Evolutionary conservation across 805 yeast species (phyloP).

Genomic region (Yarrowia porcina): DNA sequence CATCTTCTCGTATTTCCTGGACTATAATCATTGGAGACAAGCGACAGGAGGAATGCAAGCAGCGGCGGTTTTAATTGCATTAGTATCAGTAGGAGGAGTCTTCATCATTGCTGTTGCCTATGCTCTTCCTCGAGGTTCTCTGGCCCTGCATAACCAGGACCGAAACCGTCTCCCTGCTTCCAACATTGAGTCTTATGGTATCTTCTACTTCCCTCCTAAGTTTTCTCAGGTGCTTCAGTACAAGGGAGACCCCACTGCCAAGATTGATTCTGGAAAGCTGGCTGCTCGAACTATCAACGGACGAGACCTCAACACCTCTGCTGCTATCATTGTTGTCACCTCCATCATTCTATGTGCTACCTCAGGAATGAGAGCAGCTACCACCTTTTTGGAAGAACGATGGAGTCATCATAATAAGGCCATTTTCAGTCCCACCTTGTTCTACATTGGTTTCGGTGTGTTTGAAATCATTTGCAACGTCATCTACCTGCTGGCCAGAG

Average conservation of each 20-base stretch:
- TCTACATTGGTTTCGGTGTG: constrained; percentile 68
- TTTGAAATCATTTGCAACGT: constrained; percentile 57
- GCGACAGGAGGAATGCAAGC: constrained; percentile 56
- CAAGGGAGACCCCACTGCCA: constrained; percentile 4
- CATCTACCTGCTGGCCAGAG: constrained; percentile 58
- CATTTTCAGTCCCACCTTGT: constrained; percentile 34
- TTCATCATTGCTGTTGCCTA: constrained; percentile 51
- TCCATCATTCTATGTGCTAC: not conserved
- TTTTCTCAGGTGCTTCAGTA: constrained; percentile 13
- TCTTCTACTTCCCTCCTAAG: constrained; percentile 17
- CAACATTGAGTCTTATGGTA: constrained; percentile 16
- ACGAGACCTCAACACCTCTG: not conserved
- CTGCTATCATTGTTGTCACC: not conserved
- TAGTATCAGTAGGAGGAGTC: constrained; percentile 55
- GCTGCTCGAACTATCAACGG: constrained; percentile 16
- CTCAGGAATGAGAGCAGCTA: constrained; percentile 8
- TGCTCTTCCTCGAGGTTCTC: constrained; percentile 30
- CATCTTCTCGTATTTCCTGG: constrained; percentile 57
- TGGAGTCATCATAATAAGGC: constrained; percentile 2
- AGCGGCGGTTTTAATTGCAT: constrained; percentile 45
- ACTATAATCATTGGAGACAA: constrained; percentile 45
- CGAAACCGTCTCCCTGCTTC: constrained; percentile 9
- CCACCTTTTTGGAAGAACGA: constrained; percentile 8
- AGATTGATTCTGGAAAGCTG: not conserved
- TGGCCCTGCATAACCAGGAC: not conserved